phyloP scores from a whole-genome alignment of 2,329 filamentous ascomycete genomes.

The Dendryphion nanum region DNA sequence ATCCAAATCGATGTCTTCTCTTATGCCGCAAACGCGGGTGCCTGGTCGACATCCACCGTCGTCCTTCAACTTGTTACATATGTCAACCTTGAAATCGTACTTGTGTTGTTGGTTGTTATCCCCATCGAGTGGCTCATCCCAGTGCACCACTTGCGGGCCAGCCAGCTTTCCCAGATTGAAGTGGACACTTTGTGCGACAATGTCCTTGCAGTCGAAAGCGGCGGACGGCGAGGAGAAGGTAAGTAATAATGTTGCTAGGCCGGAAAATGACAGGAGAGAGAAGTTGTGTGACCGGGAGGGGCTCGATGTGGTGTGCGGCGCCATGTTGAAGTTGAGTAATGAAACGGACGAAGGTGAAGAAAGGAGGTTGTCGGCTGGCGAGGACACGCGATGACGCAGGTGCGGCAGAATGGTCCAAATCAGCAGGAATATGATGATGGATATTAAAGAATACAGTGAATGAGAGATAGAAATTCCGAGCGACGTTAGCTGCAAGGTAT shows the following conservation, averaged over 20 bases:
- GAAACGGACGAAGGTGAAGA: conserved; percentile 5
- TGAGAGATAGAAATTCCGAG: not conserved
- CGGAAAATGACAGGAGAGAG: conserved; percentile 18
- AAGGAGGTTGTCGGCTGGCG: conserved; percentile 8
- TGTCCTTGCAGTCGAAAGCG: conserved; percentile 61
- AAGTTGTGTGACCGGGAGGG: conserved; percentile 3
- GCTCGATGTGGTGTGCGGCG: conserved; percentile 20
- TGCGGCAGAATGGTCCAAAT: no score
- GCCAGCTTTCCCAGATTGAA: conserved; percentile 65
- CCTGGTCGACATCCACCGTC: conserved; percentile 62
- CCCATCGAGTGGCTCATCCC: conserved; percentile 44
- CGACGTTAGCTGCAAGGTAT: not conserved
- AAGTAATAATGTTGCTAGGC: conserved; percentile 23
- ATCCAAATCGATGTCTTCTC: conserved; percentile 53
- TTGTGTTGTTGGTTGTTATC: conserved; percentile 59
- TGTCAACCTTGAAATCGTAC: conserved; percentile 77
- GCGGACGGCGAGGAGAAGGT: conserved; percentile 25
- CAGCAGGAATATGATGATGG: no score
- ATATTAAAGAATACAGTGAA: not conserved
- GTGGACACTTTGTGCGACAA: conserved; percentile 57
- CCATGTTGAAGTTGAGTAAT: conserved; percentile 20
- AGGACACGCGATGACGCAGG: not conserved
- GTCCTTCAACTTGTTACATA: conserved; percentile 65
- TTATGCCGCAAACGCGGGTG: conserved; percentile 70
- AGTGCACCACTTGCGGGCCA: conserved; percentile 68